Base-by-base conservation (phyloP, 176 grass and related monocot species). In the Neostapfia colusana region DNA sequence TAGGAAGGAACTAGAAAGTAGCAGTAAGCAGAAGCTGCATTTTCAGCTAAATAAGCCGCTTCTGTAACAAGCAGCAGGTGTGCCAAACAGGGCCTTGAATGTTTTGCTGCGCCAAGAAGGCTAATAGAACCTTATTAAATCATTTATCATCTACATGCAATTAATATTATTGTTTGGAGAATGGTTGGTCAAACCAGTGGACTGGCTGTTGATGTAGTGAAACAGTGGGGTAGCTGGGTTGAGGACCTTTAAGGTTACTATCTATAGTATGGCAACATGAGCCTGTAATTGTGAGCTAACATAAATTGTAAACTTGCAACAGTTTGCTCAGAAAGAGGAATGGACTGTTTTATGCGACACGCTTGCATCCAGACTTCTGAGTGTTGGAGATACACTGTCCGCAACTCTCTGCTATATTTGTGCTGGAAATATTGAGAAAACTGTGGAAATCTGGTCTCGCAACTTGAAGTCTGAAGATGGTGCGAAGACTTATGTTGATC, bases 391-490 rank as follows among this genome's bases (percentile, higher is more conserved):
- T 78, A 92, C 83, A 4, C 83, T 90, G 72, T 87, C 95, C 75
- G 95, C 95, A 27, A 99, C 89, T 56, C 85, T 99, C 6, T 99
- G 95, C 67, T 99, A 89, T 65, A 99, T 99, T 67, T 93, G 89
- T 87, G 87, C 95, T 89, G 95, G 92, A 83, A 99, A 92, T 87
- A 95, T 99, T 36, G 95, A 99, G 54, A 95, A 89, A 99, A 83
- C 89, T 90, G 89, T 95, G 65, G 95, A 92, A 85, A 99, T 99
- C 74, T 99, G 95, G 95, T 99, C 95, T 69, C 89, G 61, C 14
- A 80, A 79, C 77, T 78, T 99, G 73, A 92, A 86, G 37, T 90
- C 89, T 86, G 95, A 95, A 82, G 79, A 90, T 75, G 87, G 87
- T 83, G 79, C 85, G 72, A 95, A 85, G 83, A 75, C 83, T 74